Percentiles rank a stretch among this genome's conserved stretches.
phyloP scores from a whole-genome alignment of 108 stramenopile species.

The Nitzschia sp. region DNA sequence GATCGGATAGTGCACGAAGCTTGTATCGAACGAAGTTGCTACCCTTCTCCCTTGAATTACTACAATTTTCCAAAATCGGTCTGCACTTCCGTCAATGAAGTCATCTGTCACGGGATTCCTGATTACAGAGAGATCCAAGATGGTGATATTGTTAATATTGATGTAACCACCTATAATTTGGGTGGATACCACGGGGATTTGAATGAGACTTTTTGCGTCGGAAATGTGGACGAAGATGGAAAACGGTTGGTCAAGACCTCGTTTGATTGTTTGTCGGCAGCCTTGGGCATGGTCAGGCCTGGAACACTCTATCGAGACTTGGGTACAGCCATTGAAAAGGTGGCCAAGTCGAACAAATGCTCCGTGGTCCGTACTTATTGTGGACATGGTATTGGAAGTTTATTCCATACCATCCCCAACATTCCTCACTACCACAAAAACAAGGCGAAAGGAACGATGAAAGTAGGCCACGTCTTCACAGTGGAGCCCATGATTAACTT shows the following conservation, averaged over 20 bases:
- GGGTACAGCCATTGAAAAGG: conserved; percentile 86
- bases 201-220: conserved; percentile 96
- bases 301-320: conserved; percentile 90
- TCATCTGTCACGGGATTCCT: conserved; percentile 95
- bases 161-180: conserved; percentile 89
- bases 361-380: conserved; percentile 88
- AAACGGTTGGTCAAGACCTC: conserved; percentile 73
- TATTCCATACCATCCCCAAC: conserved; percentile 92
- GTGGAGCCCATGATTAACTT: conserved; percentile 99
- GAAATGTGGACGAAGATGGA: conserved; percentile 87
- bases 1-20: conserved; percentile 95
- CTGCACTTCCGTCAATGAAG: conserved; percentile 98
- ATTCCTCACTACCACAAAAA: conserved; percentile 97
- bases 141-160: conserved; percentile 98
- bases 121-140: conserved; percentile 90
- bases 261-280: conserved; percentile 74
- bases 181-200: conserved; percentile 98
- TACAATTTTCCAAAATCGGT: conserved; percentile 96
- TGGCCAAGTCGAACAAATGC: conserved; percentile 68
- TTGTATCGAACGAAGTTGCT: conserved; percentile 87
- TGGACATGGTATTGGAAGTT: conserved; percentile 96
- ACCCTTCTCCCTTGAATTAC: conserved; percentile 98
- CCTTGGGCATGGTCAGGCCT: conserved; percentile 79
- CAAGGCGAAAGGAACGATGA: conserved; percentile 90
- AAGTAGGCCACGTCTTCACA: conserved; percentile 97